Evolutionary conservation across 192 early-diverging fungal genomes (phyloP).

Genomic region (Anaeromyces robustus): DNA sequence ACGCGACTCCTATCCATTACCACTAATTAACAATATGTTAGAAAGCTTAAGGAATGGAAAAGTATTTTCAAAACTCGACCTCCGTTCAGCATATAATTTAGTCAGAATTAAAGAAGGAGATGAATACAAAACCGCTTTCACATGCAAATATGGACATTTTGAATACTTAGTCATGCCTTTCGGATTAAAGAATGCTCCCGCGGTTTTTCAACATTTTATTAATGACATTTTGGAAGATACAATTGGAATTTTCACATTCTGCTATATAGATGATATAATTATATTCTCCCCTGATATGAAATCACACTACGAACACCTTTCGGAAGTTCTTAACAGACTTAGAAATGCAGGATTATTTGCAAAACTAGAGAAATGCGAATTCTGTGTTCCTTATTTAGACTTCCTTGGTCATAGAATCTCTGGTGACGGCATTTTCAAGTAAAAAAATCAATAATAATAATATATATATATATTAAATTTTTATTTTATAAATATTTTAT

Average conservation of each 20-base stretch:
- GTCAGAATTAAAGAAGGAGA: no score
- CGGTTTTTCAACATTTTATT: slow-evolving; percentile 19
- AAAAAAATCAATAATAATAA: no score
- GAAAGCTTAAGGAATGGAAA: no score
- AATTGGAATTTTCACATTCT: not conserved
- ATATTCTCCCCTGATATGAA: not conserved
- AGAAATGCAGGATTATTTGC: slow-evolving; percentile 9
- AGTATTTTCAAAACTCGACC: no score
- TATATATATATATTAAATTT: no score
- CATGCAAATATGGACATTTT: no score
- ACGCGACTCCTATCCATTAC: no score
- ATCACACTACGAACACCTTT: slow-evolving; percentile 7
- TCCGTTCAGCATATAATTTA: no score
- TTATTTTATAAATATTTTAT: no score
- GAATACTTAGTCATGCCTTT: slow-evolving; percentile 24
- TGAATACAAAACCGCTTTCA: no score
- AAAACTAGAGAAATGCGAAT: slow-evolving; percentile 21
- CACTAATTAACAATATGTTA: no score
- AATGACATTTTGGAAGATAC: slow-evolving; percentile 13
- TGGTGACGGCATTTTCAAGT: slow-evolving; percentile 12
- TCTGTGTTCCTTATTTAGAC: slow-evolving; percentile 2
- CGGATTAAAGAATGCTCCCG: slow-evolving; percentile 17
- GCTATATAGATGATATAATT: no score
- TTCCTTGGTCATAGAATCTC: slow-evolving; percentile 14
- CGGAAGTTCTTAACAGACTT: slow-evolving; percentile 9